These are phyloP conservation scores for Rhododendron kiyosumense DNA, from an alignment of 148 eudicot genomes.

Conservation along the genomic window DNA sequence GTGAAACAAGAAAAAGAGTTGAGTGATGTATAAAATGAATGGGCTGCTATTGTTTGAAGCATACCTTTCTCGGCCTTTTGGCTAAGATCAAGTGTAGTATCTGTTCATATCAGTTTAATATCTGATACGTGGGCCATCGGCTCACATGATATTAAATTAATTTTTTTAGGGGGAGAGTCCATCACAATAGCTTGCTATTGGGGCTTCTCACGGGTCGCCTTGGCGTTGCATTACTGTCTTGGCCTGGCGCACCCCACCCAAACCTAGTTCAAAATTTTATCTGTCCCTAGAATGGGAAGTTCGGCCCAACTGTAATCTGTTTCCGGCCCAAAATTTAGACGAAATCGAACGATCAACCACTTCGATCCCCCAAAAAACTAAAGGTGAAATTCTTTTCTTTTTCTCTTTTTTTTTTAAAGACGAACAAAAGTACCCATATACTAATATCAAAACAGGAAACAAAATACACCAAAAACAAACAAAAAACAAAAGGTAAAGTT, in stretches of 20 bases:
- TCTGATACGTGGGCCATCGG: slow-evolving; percentile 6
- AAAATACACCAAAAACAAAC: no score
- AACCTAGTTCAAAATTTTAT: not conserved
- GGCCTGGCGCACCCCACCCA: slow-evolving; percentile 3
- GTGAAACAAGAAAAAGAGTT: no score
- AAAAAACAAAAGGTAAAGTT: no score
- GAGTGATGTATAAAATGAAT: no score
- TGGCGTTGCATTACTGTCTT: not conserved
- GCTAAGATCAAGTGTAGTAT: slow-evolving; percentile 33
- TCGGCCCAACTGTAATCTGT: not conserved
- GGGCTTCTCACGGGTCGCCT: not conserved
- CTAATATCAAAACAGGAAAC: no score
- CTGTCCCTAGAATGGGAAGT: not conserved
- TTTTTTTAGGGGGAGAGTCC: not conserved
- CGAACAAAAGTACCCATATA: no score
- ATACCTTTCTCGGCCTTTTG: slow-evolving; percentile 66
- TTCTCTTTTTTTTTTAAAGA: no score
- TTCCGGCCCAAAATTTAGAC: no score
- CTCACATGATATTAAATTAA: slow-evolving; percentile 7
- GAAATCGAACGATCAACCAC: no score
- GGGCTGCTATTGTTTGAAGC: not conserved
- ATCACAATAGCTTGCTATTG: slow-evolving; percentile 1
- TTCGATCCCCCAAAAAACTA: no score
- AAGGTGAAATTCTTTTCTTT: no score
- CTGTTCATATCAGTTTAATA: slow-evolving; percentile 11